phyloP scores from a whole-genome alignment of 352 stramenopile genomes.

The Hyaloperonospora brassicae region DNA sequence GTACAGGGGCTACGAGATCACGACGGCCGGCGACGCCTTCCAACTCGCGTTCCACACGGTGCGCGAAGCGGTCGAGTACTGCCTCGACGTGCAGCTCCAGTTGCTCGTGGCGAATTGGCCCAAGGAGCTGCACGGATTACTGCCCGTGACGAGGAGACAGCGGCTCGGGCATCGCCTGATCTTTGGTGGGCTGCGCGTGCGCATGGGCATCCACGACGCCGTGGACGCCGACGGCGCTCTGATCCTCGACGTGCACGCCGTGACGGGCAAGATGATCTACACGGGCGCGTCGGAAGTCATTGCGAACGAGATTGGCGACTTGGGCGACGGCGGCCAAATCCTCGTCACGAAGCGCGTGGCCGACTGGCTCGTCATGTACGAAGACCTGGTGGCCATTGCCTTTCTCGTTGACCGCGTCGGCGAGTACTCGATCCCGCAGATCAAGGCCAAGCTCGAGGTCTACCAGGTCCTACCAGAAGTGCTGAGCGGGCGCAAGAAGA shows the following conservation, averaged over 20 bases:
- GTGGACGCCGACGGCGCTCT: slow-evolving; percentile 35
- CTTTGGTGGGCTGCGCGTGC: slow-evolving; percentile 44
- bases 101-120: slow-evolving; percentile 46
- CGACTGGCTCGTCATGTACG: slow-evolving; percentile 40
- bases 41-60: slow-evolving; percentile 60
- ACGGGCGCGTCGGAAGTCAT: slow-evolving; percentile 47
- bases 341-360: slow-evolving; percentile 43
- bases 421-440: slow-evolving; percentile 38
- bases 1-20: slow-evolving; percentile 58
- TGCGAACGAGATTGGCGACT: slow-evolving; percentile 44
- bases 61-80: slow-evolving; percentile 51
- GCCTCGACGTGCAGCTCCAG: slow-evolving; percentile 48
- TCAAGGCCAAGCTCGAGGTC: slow-evolving; percentile 40
- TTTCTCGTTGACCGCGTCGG: slow-evolving; percentile 37
- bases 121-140: slow-evolving; percentile 38
- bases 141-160: slow-evolving; percentile 36
- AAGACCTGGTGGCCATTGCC: slow-evolving; percentile 39
- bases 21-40: slow-evolving; percentile 46
- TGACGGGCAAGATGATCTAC: slow-evolving; percentile 58
- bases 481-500: slow-evolving; percentile 36
- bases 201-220: slow-evolving; percentile 56
- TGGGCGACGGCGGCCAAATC: slow-evolving; percentile 50
- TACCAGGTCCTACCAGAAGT: slow-evolving; percentile 42
- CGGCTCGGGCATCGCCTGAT: slow-evolving; percentile 34
- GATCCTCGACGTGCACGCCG: slow-evolving; percentile 37